A percentile compares a stretch with the other conserved stretches of the same genome.
These are phyloP conservation scores for Fusarium cicatricum DNA, from an alignment of 2,329 filamentous ascomycete genomes.

Conservation along the genomic window DNA sequence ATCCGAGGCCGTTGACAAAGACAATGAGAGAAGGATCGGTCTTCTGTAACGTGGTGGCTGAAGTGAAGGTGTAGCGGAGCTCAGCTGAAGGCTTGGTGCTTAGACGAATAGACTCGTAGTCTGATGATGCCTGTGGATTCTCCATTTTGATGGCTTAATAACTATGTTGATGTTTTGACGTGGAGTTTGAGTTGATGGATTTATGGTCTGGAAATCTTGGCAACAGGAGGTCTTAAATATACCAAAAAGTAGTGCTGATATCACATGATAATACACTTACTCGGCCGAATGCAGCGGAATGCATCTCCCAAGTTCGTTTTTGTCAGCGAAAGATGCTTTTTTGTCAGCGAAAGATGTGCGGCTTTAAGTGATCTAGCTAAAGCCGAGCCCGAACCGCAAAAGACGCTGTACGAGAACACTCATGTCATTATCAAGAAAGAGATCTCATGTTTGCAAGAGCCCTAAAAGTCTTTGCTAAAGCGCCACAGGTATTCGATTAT, in stretches of 20 bases:
- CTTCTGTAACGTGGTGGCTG: neutral
- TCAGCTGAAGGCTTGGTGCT: conserved; percentile 28
- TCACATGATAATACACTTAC: neutral
- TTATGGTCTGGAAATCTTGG: neutral
- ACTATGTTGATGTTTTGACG: neutral
- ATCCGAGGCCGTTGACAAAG: conserved; percentile 37
- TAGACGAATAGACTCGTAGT: conserved; percentile 18
- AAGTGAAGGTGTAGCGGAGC: conserved; percentile 27
- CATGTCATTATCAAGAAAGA: too few species aligned
- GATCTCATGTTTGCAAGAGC: too few species aligned
- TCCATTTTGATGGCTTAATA: neutral
- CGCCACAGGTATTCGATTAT: too few species aligned
- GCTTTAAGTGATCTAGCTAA: too few species aligned
- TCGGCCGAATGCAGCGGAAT: too few species aligned
- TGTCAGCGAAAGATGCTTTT: too few species aligned
- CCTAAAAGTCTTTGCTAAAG: too few species aligned
- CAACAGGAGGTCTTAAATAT: too few species aligned
- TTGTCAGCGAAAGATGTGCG: too few species aligned
- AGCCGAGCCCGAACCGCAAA: too few species aligned
- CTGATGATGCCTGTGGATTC: fast-evolving
- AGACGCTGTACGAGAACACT: too few species aligned
- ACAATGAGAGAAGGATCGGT: conserved; percentile 19
- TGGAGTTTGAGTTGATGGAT: neutral
- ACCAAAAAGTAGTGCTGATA: neutral
- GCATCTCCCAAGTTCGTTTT: too few species aligned